Evolutionary conservation across 225 moss, liverwort and hornwort genomes (phyloP).

Genomic region (Pseudoscleropodium purum): DNA sequence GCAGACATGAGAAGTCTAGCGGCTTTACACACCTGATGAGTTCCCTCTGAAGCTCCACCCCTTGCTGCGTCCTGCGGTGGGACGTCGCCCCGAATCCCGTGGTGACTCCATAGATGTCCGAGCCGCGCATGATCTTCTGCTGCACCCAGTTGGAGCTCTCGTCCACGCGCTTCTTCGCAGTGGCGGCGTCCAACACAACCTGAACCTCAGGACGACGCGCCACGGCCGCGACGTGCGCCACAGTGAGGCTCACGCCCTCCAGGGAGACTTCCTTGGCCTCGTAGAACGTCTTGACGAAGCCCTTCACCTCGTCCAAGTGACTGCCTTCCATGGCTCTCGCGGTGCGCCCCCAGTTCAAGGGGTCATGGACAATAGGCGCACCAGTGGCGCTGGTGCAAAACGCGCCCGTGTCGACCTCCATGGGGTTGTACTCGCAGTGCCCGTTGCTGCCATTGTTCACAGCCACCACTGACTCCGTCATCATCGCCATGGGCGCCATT

Average conservation of each 20-base stretch:
- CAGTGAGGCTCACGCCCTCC: constrained; percentile 28
- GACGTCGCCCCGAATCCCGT: constrained; percentile 42
- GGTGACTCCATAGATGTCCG: constrained; percentile 40
- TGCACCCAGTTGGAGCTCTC: constrained; percentile 33
- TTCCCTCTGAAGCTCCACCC: constrained; percentile 34
- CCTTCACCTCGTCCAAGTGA: constrained; percentile 30
- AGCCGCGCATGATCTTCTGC: constrained; percentile 37
- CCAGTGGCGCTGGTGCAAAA: constrained; percentile 2
- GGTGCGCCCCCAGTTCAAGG: constrained; percentile 25
- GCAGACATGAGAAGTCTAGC: not conserved
- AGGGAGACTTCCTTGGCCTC: constrained; percentile 1
- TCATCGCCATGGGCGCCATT: constrained; percentile 22
- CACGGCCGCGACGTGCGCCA: constrained; percentile 36
- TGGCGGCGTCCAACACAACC: constrained; percentile 19
- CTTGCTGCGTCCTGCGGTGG: constrained; percentile 30
- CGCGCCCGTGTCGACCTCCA: constrained; percentile 14
- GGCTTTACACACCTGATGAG: constrained; percentile 11
- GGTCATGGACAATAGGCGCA: not conserved
- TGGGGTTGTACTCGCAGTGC: constrained; percentile 4
- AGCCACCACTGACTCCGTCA: not conserved
- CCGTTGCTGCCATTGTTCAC: not conserved
- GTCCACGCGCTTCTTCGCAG: constrained; percentile 24
- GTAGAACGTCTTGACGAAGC: constrained; percentile 12
- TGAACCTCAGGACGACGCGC: constrained; percentile 21
- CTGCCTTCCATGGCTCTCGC: constrained; percentile 14